These are phyloP conservation scores for Penicillium polonicum DNA, from an alignment of 2,329 filamentous ascomycete species.

Conservation along the genomic window DNA sequence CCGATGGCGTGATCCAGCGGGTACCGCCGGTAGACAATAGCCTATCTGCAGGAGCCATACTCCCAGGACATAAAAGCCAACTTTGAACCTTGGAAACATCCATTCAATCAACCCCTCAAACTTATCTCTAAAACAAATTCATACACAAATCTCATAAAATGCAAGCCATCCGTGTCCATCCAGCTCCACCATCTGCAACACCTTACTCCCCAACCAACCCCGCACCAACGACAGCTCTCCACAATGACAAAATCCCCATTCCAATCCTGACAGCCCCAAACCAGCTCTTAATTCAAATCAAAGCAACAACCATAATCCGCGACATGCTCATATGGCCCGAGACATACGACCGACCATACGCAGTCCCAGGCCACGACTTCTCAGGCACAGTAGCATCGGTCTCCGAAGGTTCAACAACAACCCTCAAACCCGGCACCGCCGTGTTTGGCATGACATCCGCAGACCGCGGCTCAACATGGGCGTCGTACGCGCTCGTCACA, in stretches of 20 bases:
- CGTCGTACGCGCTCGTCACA: constrained; percentile 27
- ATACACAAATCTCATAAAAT: constrained; percentile 9
- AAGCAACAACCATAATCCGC: constrained; percentile 25
- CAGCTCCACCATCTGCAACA: constrained; percentile 9
- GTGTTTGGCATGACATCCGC: constrained; percentile 30
- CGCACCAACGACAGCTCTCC: constrained; percentile 24
- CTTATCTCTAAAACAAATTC: too few relatives aligned
- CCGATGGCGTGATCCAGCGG: neutral
- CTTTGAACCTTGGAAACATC: neutral
- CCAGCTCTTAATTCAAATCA: constrained; percentile 24
- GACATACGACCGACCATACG: constrained; percentile 23
- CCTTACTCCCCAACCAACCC: constrained; percentile 29
- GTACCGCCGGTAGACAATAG: neutral
- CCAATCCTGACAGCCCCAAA: constrained; percentile 15
- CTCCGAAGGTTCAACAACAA: neutral
- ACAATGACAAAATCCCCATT: constrained; percentile 23
- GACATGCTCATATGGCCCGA: constrained; percentile 32
- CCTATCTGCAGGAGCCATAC: neutral
- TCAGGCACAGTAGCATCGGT: constrained; percentile 19
- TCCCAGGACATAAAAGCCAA: neutral
- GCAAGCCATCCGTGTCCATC: constrained; percentile 26
- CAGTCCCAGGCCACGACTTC: constrained; percentile 26
- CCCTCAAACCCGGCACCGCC: constrained; percentile 28
- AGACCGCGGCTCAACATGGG: constrained; percentile 26
- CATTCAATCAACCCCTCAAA: neutral